These are phyloP conservation scores for Vicia sativa DNA, from an alignment of 306 rosid species.

Conservation along the genomic window DNA sequence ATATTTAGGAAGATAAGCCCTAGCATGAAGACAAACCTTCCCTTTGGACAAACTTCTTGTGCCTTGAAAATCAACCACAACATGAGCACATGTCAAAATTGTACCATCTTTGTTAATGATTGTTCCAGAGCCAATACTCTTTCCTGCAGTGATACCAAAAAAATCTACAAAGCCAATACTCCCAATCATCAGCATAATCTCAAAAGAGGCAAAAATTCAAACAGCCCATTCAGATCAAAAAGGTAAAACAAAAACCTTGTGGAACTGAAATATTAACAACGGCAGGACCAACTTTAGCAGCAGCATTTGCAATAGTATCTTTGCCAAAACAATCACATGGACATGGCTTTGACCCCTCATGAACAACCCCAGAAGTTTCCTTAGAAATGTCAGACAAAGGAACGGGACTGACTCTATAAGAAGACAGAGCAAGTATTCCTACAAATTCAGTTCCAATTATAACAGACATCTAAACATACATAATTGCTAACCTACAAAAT, in stretches of 20 bases:
- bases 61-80: slow-evolving; percentile 68
- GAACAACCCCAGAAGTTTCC: slow-evolving; percentile 44
- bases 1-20: slow-evolving; percentile 1
- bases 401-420: slow-evolving; percentile 45
- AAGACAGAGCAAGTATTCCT: slow-evolving; percentile 54
- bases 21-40: slow-evolving; percentile 59
- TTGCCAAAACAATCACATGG: slow-evolving; percentile 55
- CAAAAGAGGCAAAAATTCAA: slow-evolving; percentile 11
- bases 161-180: slow-evolving; percentile 46
- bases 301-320: slow-evolving; percentile 85
- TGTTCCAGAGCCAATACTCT: slow-evolving; percentile 79
- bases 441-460: slow-evolving; percentile 31
- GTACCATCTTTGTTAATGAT: slow-evolving; percentile 83
- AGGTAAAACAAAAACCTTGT: slow-evolving; percentile 49
- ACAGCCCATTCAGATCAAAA: not conserved
- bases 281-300: slow-evolving; percentile 81
- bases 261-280: slow-evolving; percentile 77
- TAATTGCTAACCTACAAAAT: not conserved
- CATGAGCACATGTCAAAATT: slow-evolving; percentile 89
- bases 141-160: slow-evolving; percentile 53
- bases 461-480: not conserved
- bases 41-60: slow-evolving; percentile 55
- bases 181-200: not conserved
- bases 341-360: slow-evolving; percentile 49
- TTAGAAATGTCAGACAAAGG: slow-evolving; percentile 50